phyloP scores from a whole-genome alignment of 2,329 filamentous ascomycete species.

The Neurospora sp. region DNA sequence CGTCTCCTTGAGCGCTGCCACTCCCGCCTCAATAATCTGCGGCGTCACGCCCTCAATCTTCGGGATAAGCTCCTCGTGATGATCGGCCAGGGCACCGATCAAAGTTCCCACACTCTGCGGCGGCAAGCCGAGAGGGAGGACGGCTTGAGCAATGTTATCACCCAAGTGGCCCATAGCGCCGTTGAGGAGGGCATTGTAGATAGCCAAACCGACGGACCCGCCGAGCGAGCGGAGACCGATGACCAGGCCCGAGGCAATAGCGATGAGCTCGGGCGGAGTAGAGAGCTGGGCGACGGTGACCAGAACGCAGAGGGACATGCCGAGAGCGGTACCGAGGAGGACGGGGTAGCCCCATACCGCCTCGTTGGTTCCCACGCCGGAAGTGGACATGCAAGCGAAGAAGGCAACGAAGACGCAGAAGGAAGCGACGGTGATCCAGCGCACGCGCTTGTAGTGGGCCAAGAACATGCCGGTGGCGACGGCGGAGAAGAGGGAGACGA shows the following conservation, averaged over 20 bases:
- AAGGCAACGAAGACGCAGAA: conserved; percentile 24
- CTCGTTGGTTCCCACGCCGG: conserved; percentile 13
- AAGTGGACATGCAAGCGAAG: conserved; percentile 27
- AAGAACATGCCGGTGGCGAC: conserved; percentile 23
- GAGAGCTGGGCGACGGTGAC: conserved; percentile 28
- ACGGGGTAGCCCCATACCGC: conserved; percentile 27
- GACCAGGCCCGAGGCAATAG: conserved; percentile 22
- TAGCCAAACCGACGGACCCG: conserved; percentile 37
- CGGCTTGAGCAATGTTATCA: conserved; percentile 24
- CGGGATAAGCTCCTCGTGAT: conserved; percentile 19
- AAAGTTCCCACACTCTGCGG: conserved; percentile 16
- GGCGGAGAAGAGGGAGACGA: conserved; percentile 21
- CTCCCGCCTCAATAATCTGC: conserved; percentile 20
- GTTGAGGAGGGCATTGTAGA: conserved; percentile 22
- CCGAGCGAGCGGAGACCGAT: conserved; percentile 32
- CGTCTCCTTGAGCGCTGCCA: conserved; percentile 18
- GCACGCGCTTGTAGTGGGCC: conserved; percentile 19
- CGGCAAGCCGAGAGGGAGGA: conserved; percentile 21
- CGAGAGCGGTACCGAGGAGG: conserved; percentile 25
- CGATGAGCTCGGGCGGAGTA: conserved; percentile 27
- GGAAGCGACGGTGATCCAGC: conserved; percentile 17
- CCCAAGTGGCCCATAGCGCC: conserved; percentile 19
- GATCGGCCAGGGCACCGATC: conserved; percentile 18
- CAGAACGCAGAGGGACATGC: conserved; percentile 24
- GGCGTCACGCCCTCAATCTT: conserved; percentile 21